These are phyloP conservation scores for Phytomonas sp. DNA, from an alignment of 208 protist species.

Conservation along the genomic window DNA sequence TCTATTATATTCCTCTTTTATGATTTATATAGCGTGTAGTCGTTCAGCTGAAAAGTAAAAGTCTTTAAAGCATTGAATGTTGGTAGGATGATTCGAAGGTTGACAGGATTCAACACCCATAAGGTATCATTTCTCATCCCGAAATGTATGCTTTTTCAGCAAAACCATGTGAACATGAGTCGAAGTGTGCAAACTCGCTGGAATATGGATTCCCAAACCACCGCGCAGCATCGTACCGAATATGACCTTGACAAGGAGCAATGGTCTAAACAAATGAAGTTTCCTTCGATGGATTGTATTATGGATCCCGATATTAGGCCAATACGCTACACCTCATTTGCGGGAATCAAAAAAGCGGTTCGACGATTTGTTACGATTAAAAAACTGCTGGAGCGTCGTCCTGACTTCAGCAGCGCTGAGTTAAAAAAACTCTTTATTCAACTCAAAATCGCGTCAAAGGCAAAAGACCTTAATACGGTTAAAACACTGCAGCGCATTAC, in stretches of 20 bases:
- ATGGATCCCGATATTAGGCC: slow-evolving; percentile 83
- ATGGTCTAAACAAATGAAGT: slow-evolving; percentile 90
- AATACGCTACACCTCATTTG: slow-evolving; percentile 73
- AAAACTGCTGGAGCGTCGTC: slow-evolving; percentile 78
- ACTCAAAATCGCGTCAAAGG: slow-evolving; percentile 59
- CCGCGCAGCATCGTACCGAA: slow-evolving; percentile 74
- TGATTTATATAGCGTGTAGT: neutral
- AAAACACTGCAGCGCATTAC: slow-evolving; percentile 77
- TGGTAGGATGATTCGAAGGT: neutral
- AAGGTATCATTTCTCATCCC: neutral
- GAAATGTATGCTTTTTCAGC: slow-evolving; percentile 12
- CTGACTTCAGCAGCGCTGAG: slow-evolving; percentile 62
- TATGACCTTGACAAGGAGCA: slow-evolving; percentile 91
- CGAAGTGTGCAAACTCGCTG: slow-evolving; percentile 78
- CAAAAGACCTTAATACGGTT: slow-evolving; percentile 43
- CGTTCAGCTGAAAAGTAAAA: neutral
- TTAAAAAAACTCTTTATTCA: slow-evolving; percentile 69
- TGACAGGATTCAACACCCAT: neutral
- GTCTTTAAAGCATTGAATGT: neutral
- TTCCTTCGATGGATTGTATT: slow-evolving; percentile 89
- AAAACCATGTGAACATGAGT: slow-evolving; percentile 76
- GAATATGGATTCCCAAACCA: slow-evolving; percentile 61
- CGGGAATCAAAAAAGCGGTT: slow-evolving; percentile 63
- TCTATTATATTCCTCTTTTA: neutral
- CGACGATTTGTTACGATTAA: slow-evolving; percentile 81